Conservation (phyloP, 2,329 filamentous ascomycete genomes). For the Aspergillus novoparasiticus region DNA sequence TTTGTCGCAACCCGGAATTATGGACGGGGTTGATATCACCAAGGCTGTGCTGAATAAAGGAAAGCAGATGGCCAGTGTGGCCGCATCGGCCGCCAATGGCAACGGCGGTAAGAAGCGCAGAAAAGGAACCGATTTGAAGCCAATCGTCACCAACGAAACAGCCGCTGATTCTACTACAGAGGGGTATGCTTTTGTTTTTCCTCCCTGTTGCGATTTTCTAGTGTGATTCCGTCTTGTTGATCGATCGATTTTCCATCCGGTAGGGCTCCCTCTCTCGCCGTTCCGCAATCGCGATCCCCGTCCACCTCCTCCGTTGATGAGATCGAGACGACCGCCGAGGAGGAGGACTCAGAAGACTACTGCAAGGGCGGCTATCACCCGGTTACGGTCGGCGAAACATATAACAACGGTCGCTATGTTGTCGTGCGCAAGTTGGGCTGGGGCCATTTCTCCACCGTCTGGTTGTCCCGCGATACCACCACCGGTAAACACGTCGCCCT, state of each 20-base stretch:
- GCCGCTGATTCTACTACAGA: conserved; percentile 45
- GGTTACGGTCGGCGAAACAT: conserved; percentile 89
- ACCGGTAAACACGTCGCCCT: conserved; percentile 93
- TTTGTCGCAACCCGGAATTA: conserved; percentile 38
- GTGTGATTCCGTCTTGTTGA: conserved; percentile 6
- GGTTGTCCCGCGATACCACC: conserved; percentile 77
- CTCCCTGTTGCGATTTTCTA: conserved; percentile 5
- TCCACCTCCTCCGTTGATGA: conserved; percentile 80
- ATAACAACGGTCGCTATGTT: conserved; percentile 96
- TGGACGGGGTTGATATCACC: conserved; percentile 67
- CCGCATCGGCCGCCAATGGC: conserved; percentile 52
- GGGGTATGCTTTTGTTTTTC: conserved; percentile 38
- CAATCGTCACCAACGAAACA: conserved; percentile 66
- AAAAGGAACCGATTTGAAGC: conserved; percentile 66
- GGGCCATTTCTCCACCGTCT: conserved; percentile 99
- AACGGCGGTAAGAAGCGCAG: conserved; percentile 66
- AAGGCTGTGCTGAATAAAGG: conserved; percentile 68
- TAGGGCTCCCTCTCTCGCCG: conserved; percentile 45
- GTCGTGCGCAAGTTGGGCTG: conserved; percentile 95
- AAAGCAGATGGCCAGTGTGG: conserved; percentile 61
- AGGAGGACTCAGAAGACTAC: conserved; percentile 99
- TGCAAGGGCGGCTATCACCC: conserved; percentile 99
- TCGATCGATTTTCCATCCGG: background rate
- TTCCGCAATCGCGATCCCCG: conserved; percentile 70
- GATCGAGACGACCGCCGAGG: conserved; percentile 89